Base-by-base conservation (phyloP, 2,329 filamentous ascomycete genomes). In the Fusarium liriodendri region DNA sequence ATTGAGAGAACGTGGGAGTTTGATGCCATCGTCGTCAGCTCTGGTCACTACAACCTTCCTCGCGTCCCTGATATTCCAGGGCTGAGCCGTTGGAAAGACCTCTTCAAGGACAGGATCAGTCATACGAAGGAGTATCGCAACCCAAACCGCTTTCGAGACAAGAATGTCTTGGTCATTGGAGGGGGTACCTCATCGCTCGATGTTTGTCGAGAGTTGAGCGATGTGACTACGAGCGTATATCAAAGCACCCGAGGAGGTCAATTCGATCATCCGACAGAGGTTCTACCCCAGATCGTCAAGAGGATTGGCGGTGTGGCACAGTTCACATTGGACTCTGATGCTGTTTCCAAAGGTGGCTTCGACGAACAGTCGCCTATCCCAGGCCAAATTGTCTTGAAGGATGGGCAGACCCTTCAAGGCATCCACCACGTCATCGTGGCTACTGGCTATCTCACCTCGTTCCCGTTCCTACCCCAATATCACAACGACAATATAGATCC, bases 81-180 rank as follows among this genome's bases (percentile, higher is more conserved):
- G 0, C 83, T 94, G 4, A 79, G 83, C 29, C 83, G 83, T n/a
- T 93, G 89, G 89, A 89, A 92, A 76, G 63, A 80, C 7, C 75
- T 76, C 5, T 90, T 89, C 70, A 88, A 89, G 0, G 84, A 83
- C 0, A 78, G 83, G 5, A 86, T 94, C 25, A 86, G 85, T 8
- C 92, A 94, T 78, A 94, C 93, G 1, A 96, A 95, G 79, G 88
- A 88, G 73, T 97, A 94, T 76, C 88, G 93, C 16, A 87, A 83
- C 0, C 89, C 93, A 0, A 85, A 89, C n/a, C 77, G 84, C 1
- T 94, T 90, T 76, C 79, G 79, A 10, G 85, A 84, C 55, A 89
- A 91, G 69, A 85, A 81, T 0, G 70, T 87, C 0, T 87, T 90
- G 47, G 80, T 88, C 20, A 84, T 88, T 11, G 90, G 90, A 66